Evolutionary conservation across 2,329 filamentous ascomycete species (phyloP), one percentile per base, ranked within the genome.

Genomic region (Malbranchea zuffiana): DNA sequence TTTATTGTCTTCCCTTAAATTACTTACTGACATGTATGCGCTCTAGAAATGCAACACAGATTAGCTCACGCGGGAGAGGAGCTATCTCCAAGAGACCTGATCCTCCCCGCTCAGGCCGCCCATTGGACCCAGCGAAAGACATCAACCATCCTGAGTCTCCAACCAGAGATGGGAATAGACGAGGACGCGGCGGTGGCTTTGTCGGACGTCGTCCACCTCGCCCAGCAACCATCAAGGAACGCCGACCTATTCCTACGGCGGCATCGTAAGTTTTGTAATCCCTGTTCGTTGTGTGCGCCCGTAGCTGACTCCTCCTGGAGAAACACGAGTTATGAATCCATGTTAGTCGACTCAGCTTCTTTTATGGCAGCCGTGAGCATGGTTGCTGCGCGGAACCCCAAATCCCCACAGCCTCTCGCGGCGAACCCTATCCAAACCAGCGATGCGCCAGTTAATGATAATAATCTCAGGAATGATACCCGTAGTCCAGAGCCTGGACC

Each of bases 301-400:
- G 6, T 27, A 23, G 20, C 40, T 47, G 27, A 47, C 31, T 31
- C 4, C 16, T 29, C 4, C 12, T 15, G 16, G 18, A 40, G 33
- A 33, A 44, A 28, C 31, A 6, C 24, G 35, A 44, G 40, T 16
- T 43, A 41, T 29, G 38, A 43, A 18, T 8, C 28, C 4, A 23
- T 47, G 21, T 25, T 49, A 6, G 41, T 41, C n/a, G 42, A 40
- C 28, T 33, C 44, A 4, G 29, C 40, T 26, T 37, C 39, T 17
- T 49, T 49, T 26, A 40, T 49, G 45, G 46, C 44, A 18, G 44
- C 46, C 26, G 35, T 41, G 13, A 21, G 8, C 13, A 39, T 23
- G 13, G 18, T 23, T 5, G 12, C 18, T 7, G 16, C 7, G 12
- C 12, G 10, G 10, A 25, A 12, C 27, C 27, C n/a, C 7, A 7